These are phyloP conservation scores for Wickerhamomyces ciferrii DNA, from an alignment of 805 yeast genomes.

Conservation along the genomic window DNA sequence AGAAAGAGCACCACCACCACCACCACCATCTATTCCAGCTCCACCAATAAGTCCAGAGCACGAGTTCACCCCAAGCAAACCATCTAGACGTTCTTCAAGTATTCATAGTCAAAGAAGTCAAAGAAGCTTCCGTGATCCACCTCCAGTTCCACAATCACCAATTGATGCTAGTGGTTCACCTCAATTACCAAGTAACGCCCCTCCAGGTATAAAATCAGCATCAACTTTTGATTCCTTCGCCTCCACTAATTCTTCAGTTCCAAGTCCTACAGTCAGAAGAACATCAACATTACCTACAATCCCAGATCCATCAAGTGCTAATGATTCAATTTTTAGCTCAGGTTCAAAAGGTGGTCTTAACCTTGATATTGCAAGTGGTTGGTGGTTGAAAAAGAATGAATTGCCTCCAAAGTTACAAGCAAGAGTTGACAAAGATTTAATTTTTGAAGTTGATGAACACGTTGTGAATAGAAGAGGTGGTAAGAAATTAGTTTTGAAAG, in stretches of 20 bases:
- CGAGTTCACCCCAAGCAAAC: not conserved
- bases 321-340: conserved; percentile 2
- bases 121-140: conserved; percentile 2
- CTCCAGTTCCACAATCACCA: conserved; percentile 8
- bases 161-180: conserved; percentile 1
- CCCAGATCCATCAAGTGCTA: not conserved
- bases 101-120: not conserved
- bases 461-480: conserved; percentile 52
- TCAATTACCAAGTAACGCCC: not conserved
- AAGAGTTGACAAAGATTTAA: conserved; percentile 41
- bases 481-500: conserved; percentile 41
- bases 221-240: not conserved
- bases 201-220: not conserved
- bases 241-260: not conserved
- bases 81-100: not conserved
- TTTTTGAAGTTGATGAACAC: conserved; percentile 62
- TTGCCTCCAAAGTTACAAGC: conserved; percentile 48
- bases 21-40: not conserved
- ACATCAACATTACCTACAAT: not conserved
- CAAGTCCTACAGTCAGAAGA: not conserved
- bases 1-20: conserved; percentile 9
- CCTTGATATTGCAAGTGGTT: conserved; percentile 33
- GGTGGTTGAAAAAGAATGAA: conserved; percentile 61
- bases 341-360: conserved; percentile 24
- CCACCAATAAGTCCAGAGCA: not conserved